phyloP scores from a whole-genome alignment of 2,329 filamentous ascomycete species.

The Colletotrichum plurivorum region DNA sequence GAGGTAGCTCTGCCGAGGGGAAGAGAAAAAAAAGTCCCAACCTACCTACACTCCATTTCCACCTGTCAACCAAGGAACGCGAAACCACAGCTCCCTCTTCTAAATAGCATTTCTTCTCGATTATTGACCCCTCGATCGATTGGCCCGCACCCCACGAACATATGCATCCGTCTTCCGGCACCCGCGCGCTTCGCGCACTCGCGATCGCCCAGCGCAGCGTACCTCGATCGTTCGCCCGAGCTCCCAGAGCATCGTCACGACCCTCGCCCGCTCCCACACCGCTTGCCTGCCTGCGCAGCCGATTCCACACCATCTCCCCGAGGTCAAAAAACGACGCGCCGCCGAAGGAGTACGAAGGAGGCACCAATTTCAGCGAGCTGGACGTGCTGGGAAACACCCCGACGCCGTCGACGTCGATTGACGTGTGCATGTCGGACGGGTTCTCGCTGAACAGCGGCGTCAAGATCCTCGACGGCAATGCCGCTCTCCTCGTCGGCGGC shows the following conservation, averaged over 20 bases:
- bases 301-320: conserved; percentile 16
- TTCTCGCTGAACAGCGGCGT: conserved; percentile 90
- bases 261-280: conserved; percentile 8
- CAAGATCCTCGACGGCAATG: conserved; percentile 77
- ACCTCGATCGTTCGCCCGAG: conserved; percentile 13
- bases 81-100: neutral
- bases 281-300: conserved; percentile 9
- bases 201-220: conserved; percentile 30
- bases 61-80: neutral
- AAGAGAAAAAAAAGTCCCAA: neutral
- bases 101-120: neutral
- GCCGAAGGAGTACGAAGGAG: conserved; percentile 44
- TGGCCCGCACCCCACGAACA: neutral
- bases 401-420: conserved; percentile 84
- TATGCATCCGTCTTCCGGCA: conserved; percentile 20
- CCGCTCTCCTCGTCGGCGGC: conserved; percentile 84
- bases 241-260: neutral
- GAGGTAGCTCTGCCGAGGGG: neutral
- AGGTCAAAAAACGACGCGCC: conserved; percentile 3
- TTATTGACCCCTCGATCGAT: neutral
- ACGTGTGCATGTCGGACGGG: conserved; percentile 85
- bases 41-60: conserved; percentile 1
- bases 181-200: conserved; percentile 30
- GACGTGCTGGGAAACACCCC: conserved; percentile 85
- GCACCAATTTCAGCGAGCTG: conserved; percentile 78